Evolutionary conservation across 768 basidiomycete genomes (phyloP).

Genomic region (Stropharia rugosoannulata): DNA sequence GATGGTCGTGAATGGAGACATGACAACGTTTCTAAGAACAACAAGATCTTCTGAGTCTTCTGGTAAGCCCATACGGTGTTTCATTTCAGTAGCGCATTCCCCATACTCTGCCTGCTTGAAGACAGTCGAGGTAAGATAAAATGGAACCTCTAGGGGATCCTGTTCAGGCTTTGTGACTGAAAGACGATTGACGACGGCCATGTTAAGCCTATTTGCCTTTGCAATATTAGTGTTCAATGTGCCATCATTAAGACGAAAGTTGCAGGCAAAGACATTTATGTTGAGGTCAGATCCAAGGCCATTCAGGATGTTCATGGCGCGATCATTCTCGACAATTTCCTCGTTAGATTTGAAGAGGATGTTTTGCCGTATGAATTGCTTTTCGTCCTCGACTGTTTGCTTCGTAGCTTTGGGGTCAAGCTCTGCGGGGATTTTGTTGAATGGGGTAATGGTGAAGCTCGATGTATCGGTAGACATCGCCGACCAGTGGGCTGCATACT

Average conservation of each 20-base stretch:
- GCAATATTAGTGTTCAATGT: slow-evolving; percentile 32
- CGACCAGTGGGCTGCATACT: slow-evolving; percentile 40
- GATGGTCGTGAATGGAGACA: slow-evolving; percentile 38
- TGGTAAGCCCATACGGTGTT: slow-evolving; percentile 31
- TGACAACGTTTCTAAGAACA: slow-evolving; percentile 35
- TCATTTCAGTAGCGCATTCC: slow-evolving; percentile 30
- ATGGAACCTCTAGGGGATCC: slow-evolving; percentile 16
- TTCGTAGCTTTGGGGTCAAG: slow-evolving; percentile 3
- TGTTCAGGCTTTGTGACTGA: slow-evolving; percentile 29
- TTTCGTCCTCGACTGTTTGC: slow-evolving; percentile 25
- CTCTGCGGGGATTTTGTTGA: slow-evolving; percentile 37
- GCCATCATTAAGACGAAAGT: slow-evolving; percentile 33
- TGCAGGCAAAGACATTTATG: slow-evolving; percentile 44
- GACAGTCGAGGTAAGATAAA: slow-evolving; percentile 30
- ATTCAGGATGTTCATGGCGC: slow-evolving; percentile 10
- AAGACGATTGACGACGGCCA: slow-evolving; percentile 35
- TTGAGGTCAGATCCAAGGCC: slow-evolving; percentile 37
- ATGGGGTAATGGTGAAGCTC: slow-evolving; percentile 37
- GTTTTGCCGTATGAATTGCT: slow-evolving; percentile 29
- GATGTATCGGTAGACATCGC: slow-evolving; percentile 33
- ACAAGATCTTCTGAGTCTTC: slow-evolving; percentile 30
- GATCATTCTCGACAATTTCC: slow-evolving; percentile 18
- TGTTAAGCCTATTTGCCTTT: slow-evolving; percentile 42
- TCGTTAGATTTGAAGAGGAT: slow-evolving; percentile 24
- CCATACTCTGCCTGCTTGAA: slow-evolving; percentile 34